phyloP scores from a whole-genome alignment of 306 rosid species.

The Trifolium repens region DNA sequence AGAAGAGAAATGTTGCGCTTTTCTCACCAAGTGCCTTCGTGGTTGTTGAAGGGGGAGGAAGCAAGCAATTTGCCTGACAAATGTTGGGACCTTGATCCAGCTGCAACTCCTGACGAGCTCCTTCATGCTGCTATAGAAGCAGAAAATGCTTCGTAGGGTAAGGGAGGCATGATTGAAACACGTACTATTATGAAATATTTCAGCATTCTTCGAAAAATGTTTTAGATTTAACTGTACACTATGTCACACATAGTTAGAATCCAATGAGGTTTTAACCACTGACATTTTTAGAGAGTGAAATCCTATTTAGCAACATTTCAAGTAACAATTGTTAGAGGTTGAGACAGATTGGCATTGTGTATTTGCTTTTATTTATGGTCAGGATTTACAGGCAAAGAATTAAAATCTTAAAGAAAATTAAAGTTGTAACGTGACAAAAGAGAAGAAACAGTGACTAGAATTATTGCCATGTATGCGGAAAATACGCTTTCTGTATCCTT shows the following conservation, averaged over 20 bases:
- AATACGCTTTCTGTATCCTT: not conserved
- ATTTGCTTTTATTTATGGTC: slow-evolving; percentile 37
- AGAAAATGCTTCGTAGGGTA: slow-evolving; percentile 42
- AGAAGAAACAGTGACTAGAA: slow-evolving; percentile 5
- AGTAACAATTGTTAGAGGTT: slow-evolving; percentile 44
- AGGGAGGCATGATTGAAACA: slow-evolving; percentile 40
- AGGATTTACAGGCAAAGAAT: slow-evolving; percentile 44
- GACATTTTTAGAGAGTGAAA: slow-evolving; percentile 64
- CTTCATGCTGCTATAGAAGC: slow-evolving; percentile 69
- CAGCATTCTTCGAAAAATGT: slow-evolving; percentile 63
- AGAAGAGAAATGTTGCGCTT: slow-evolving; percentile 88
- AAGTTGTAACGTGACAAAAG: slow-evolving; percentile 4
- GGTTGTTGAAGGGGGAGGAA: slow-evolving; percentile 71
- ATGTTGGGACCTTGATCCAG: slow-evolving; percentile 97
- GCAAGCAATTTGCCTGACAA: slow-evolving; percentile 64
- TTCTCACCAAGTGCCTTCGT: slow-evolving; percentile 97
- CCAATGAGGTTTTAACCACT: slow-evolving; percentile 62
- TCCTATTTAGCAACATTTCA: slow-evolving; percentile 47
- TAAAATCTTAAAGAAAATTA: slow-evolving; percentile 32
- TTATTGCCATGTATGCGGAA: slow-evolving; percentile 1
- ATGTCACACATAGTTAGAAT: slow-evolving; percentile 67
- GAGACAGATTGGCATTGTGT: slow-evolving; percentile 42
- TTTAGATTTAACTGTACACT: slow-evolving; percentile 91
- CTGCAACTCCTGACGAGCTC: slow-evolving; percentile 96
- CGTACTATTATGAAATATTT: slow-evolving; percentile 39